These are phyloP conservation scores for Oligophagozyma castellii DNA, from an alignment of 1,139 yeast genomes.

Conservation along the genomic window DNA sequence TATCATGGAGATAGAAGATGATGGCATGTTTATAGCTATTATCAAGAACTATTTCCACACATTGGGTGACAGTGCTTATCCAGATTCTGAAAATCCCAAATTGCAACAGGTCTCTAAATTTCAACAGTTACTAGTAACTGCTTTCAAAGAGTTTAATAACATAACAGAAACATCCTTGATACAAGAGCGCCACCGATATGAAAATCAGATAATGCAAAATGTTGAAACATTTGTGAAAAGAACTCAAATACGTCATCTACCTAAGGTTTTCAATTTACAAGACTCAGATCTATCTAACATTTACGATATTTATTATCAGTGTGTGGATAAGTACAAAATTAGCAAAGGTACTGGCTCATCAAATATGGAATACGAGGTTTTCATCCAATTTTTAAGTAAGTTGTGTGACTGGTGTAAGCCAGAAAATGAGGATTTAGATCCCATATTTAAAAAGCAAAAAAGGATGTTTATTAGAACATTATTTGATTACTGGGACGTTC, in stretches of 20 bases:
- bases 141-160: slow-evolving; percentile 78
- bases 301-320: slow-evolving; percentile 75
- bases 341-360: slow-evolving; percentile 61
- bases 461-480: slow-evolving; percentile 45
- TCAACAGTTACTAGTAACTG: slow-evolving; percentile 80
- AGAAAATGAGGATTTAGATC: slow-evolving; percentile 26
- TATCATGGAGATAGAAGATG: slow-evolving; percentile 69
- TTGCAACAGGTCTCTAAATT: slow-evolving; percentile 63
- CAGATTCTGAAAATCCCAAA: slow-evolving; percentile 52
- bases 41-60: slow-evolving; percentile 71
- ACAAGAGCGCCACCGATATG: slow-evolving; percentile 55
- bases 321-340: slow-evolving; percentile 52
- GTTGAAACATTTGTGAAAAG: slow-evolving; percentile 85
- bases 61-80: slow-evolving; percentile 71
- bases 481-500: slow-evolving; percentile 58
- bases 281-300: slow-evolving; percentile 49
- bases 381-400: slow-evolving; percentile 61
- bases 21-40: slow-evolving; percentile 78
- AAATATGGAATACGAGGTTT: slow-evolving; percentile 61
- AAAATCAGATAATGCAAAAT: slow-evolving; percentile 68
- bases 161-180: slow-evolving; percentile 64
- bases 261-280: slow-evolving; percentile 50
- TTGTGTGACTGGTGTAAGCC: slow-evolving; percentile 64
- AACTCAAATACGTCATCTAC: slow-evolving; percentile 77
- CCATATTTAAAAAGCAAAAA: slow-evolving; percentile 23